phyloP scores from a whole-genome alignment of 768 basidiomycete genomes.

The Strobilomyces confusus region DNA sequence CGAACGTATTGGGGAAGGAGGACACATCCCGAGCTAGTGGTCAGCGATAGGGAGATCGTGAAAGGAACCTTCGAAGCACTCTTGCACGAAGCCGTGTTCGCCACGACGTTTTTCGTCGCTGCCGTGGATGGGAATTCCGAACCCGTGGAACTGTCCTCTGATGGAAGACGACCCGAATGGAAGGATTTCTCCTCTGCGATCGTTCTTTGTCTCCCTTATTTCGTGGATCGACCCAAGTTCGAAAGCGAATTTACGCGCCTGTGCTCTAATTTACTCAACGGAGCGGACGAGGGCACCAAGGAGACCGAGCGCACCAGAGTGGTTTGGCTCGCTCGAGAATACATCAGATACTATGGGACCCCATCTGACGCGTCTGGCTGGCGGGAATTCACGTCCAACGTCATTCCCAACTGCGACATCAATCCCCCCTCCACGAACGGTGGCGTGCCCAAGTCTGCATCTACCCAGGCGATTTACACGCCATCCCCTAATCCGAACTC shows the following conservation, averaged over 20 bases:
- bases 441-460: conserved; percentile 42
- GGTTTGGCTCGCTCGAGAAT: conserved; percentile 63
- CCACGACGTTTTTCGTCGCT: conserved; percentile 52
- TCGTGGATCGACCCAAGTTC: conserved; percentile 53
- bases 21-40: conserved; percentile 68
- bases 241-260: conserved; percentile 69
- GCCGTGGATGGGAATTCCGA: conserved; percentile 14
- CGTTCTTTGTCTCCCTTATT: conserved; percentile 55
- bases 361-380: conserved; percentile 52
- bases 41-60: conserved; percentile 40
- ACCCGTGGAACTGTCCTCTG: conserved; percentile 15
- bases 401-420: conserved; percentile 41
- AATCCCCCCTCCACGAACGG: conserved; percentile 18
- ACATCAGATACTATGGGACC: conserved; percentile 52
- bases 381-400: conserved; percentile 54
- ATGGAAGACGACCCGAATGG: conserved; percentile 41
- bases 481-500: conserved; percentile 43
- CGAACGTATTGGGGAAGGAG: conserved; percentile 75
- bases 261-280: conserved; percentile 59
- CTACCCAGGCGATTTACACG: conserved; percentile 50
- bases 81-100: conserved; percentile 77
- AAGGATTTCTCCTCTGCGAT: conserved; percentile 60
- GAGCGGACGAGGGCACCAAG: conserved; percentile 40
- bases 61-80: conserved; percentile 77
- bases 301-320: conserved; percentile 45